phyloP scores from a whole-genome alignment of 2,329 filamentous ascomycete genomes.

The Aureobasidium subglaciale region DNA sequence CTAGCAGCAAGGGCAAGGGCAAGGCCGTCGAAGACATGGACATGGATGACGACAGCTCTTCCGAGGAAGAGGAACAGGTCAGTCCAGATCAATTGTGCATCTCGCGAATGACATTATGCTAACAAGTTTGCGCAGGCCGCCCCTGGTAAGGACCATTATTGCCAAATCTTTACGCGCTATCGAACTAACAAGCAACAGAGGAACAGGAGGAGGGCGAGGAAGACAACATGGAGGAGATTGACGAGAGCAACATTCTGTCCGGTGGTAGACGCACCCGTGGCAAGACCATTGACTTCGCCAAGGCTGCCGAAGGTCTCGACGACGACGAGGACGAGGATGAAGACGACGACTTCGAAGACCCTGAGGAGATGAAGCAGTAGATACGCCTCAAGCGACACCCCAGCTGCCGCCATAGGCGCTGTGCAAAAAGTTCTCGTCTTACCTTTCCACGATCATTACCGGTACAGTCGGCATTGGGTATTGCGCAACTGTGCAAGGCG shows the following conservation, averaged over 20 bases:
- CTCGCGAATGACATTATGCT: constrained; percentile 15
- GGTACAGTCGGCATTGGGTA: constrained; percentile 9
- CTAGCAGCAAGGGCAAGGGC: constrained; percentile 77
- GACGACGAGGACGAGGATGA: constrained; percentile 73
- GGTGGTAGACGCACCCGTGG: constrained; percentile 80
- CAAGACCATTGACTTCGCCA: constrained; percentile 85
- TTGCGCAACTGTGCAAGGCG: constrained; percentile 2
- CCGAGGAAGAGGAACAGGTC: constrained; percentile 59
- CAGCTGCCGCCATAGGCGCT: not conserved
- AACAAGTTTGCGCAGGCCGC: not conserved
- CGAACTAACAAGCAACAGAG: constrained; percentile 13
- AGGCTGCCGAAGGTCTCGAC: constrained; percentile 73
- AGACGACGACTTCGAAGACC: constrained; percentile 59
- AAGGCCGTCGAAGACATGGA: constrained; percentile 53
- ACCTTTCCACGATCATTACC: constrained; percentile 5
- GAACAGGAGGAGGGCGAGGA: constrained; percentile 66
- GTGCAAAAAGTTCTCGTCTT: constrained; percentile 5
- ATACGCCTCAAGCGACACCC: not conserved
- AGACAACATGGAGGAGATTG: constrained; percentile 83
- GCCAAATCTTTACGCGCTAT: not conserved
- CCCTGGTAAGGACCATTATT: constrained; percentile 10
- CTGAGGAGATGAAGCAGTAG: constrained; percentile 61
- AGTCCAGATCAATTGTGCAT: not conserved
- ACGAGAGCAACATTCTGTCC: constrained; percentile 76
- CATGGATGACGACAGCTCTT: constrained; percentile 63